Evolutionary conservation across 306 rosid species (phyloP).

Genomic region (Begonia fuchsioides): DNA sequence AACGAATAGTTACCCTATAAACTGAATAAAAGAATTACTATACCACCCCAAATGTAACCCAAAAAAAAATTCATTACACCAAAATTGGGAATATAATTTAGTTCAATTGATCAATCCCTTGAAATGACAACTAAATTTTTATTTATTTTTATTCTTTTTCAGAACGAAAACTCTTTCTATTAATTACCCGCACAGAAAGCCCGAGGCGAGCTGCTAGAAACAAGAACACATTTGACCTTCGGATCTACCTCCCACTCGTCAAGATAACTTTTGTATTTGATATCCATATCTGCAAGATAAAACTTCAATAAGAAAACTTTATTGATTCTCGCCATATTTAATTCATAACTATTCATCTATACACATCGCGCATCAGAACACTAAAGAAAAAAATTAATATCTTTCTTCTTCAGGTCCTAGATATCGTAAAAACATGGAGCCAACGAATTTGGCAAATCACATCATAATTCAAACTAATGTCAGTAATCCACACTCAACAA

Average conservation of each 20-base stretch:
- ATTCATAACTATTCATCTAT: background rate
- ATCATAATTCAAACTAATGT: too few relatives aligned
- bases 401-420: too few relatives aligned
- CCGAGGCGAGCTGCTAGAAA: conserved; percentile 79
- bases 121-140: background rate
- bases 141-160: background rate
- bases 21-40: conserved; percentile 3
- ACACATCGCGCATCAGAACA: background rate
- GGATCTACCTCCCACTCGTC: conserved; percentile 94
- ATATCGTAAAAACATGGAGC: too few relatives aligned
- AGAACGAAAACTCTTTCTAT: background rate
- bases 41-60: conserved; percentile 21
- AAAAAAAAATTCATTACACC: conserved; percentile 7
- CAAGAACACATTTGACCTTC: conserved; percentile 67
- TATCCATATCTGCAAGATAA: conserved; percentile 70
- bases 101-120: too few relatives aligned
- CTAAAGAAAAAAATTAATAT: background rate
- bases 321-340: too few relatives aligned
- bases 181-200: conserved; percentile 87
- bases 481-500: too few relatives aligned
- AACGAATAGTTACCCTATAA: conserved; percentile 56
- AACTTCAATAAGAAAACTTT: too few relatives aligned
- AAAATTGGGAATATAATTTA: too few relatives aligned
- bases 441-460: too few relatives aligned
- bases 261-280: conserved; percentile 61